Evolutionary conservation across 352 stramenopile species (phyloP).

Genomic region (Globisporangium rhizosaccharum): DNA sequence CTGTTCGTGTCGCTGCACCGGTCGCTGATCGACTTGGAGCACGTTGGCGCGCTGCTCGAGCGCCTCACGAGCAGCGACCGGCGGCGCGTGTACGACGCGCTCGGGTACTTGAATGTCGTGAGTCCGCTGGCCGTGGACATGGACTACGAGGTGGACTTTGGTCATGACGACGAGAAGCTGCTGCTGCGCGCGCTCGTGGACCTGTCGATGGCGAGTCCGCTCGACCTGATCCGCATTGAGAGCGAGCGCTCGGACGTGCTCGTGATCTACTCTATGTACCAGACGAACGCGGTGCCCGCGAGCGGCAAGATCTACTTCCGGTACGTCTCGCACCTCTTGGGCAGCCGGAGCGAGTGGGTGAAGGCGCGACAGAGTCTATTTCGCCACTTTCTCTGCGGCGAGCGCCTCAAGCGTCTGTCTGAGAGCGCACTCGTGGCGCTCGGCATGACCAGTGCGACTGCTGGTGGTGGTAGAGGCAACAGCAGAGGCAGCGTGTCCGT

Average conservation of each 20-base stretch:
- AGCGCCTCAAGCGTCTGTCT: conserved; percentile 27
- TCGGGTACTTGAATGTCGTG: conserved; percentile 62
- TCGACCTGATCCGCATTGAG: conserved; percentile 72
- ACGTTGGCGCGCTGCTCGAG: conserved; percentile 51
- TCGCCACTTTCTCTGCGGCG: conserved; percentile 45
- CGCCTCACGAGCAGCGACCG: conserved; percentile 36
- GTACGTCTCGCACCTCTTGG: conserved; percentile 44
- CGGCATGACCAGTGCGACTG: background rate
- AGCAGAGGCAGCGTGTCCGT: background rate
- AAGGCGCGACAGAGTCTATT: conserved; percentile 38
- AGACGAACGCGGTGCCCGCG: conserved; percentile 52
- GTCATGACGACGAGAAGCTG: conserved; percentile 56
- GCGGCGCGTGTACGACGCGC: conserved; percentile 28
- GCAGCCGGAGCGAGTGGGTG: conserved; percentile 37
- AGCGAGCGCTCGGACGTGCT: conserved; percentile 52
- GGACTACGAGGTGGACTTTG: conserved; percentile 71
- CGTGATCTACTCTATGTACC: conserved; percentile 78
- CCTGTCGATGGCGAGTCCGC: conserved; percentile 50
- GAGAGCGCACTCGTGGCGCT: conserved; percentile 7
- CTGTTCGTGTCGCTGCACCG: conserved; percentile 52
- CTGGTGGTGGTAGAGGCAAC: no score
- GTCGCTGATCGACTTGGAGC: conserved; percentile 61
- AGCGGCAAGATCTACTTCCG: conserved; percentile 54
- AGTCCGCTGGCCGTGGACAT: conserved; percentile 57
- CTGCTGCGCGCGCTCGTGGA: conserved; percentile 58